Base-by-base conservation (phyloP, 2,329 filamentous ascomycete genomes). In the Claviceps monticola region DNA sequence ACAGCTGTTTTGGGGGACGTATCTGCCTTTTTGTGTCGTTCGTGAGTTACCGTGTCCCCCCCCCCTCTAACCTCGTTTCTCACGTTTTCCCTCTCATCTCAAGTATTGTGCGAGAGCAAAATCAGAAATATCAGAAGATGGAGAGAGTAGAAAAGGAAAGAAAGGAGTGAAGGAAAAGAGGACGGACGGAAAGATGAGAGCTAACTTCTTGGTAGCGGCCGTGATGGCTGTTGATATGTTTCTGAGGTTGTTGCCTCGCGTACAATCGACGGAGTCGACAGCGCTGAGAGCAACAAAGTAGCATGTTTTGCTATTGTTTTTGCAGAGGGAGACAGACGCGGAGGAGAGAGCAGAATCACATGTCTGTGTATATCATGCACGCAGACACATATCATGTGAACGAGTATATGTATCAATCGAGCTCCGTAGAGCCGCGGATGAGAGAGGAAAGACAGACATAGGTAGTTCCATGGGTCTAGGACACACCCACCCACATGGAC, bases 141-240 rank as follows among this genome's bases (percentile, higher is more conserved):
- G 26, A 4, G 26, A 29, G 26, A 29, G 8, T 43, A 4, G 7
- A 19, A 7, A 23, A n/a, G n/a, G 3, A 43, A 43, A 8, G 6
- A 6, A 16, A 14, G 17, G 14, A 14, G 14, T 1, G 16, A 21
- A 1, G 21, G 21, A 43, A 5, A n/a, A n/a, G n/a, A n/a, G 3
- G n/a, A 41, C 13, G 9, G 3, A 4, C 9, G 7, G 9, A 19
- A 42, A 21, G 5, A 42, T 5, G 4, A 19, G 19, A 2, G 19
- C n/a, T 19, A 19, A 29, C 6, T 11, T 19, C 19, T 26, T 13
- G 3, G 4, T 13, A 80, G 78, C 78, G 14, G 56, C 68, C 0
- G 13, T 78, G 1, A 67, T 80, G 62, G 74, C 71, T 9, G 57
- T 70, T 21, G 78, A 81, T 56, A 80, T 81, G 78, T 77, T 72